Evolutionary conservation across 257 asterid genomes (phyloP).

Genomic region (Striga asiatica): DNA sequence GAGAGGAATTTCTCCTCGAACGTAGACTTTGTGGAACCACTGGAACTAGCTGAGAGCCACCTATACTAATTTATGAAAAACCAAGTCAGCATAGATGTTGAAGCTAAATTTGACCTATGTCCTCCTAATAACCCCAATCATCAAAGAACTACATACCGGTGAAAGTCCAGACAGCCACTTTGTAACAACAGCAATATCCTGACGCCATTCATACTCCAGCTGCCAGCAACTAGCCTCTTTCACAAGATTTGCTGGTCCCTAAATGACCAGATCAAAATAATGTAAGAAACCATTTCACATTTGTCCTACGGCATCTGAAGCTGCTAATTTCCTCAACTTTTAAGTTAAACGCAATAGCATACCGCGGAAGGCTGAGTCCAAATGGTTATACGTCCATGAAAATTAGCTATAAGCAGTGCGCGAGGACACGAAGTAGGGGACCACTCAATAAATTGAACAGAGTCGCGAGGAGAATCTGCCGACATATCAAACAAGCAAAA

Average conservation of each 20-base stretch:
- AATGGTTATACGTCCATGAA: constrained; percentile 89
- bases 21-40: constrained; percentile 55
- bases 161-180: constrained; percentile 98
- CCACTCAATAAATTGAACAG: constrained; percentile 97
- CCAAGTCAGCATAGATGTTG: constrained; percentile 25
- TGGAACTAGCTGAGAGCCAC: constrained; percentile 88
- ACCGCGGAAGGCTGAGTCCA: constrained; percentile 98
- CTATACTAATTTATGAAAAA: constrained; percentile 64
- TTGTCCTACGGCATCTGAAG: constrained; percentile 6
- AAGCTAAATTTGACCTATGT: neutral
- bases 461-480: constrained; percentile 96
- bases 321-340: constrained; percentile 1
- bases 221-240: constrained; percentile 97
- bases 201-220: constrained; percentile 95
- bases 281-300: neutral
- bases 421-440: constrained; percentile 91
- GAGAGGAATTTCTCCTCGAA: constrained; percentile 92
- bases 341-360: constrained; percentile 19
- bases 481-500: constrained; percentile 11
- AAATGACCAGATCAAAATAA: constrained; percentile 19
- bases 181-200: constrained; percentile 95
- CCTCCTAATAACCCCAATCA: constrained; percentile 12
- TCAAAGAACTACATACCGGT: constrained; percentile 57
- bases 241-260: constrained; percentile 86
- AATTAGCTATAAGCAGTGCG: constrained; percentile 86